Percentiles rank a stretch among this genome's conserved stretches.
Evolutionary conservation across 1,284 basidiomycete genomes (phyloP).

Genomic region (Phlebopus sp.): DNA sequence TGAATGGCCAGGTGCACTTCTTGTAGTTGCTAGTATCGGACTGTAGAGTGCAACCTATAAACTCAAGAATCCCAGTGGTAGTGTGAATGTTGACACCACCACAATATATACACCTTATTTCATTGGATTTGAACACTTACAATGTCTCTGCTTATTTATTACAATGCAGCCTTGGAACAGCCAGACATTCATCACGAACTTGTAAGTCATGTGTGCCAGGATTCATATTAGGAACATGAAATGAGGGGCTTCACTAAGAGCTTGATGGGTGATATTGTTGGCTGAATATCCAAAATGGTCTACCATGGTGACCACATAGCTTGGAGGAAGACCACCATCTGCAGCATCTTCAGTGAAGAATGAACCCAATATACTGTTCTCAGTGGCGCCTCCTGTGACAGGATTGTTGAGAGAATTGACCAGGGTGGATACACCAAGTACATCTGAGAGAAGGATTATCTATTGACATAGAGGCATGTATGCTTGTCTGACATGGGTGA

Average conservation of each 20-base stretch:
- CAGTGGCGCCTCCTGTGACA: slow-evolving; percentile 61
- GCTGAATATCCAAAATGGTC: slow-evolving; percentile 65
- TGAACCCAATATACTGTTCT: slow-evolving; percentile 78
- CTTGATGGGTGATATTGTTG: slow-evolving; percentile 61
- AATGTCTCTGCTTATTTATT: too few relatives aligned
- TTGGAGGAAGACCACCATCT: slow-evolving; percentile 52
- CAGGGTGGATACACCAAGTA: slow-evolving; percentile 74
- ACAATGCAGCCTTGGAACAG: too few relatives aligned
- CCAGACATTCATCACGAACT: too few relatives aligned
- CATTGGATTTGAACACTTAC: too few relatives aligned
- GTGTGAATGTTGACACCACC: too few relatives aligned
- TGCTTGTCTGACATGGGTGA: slow-evolving; percentile 72
- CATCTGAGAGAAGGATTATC: slow-evolving; percentile 80
- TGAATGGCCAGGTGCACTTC: too few relatives aligned
- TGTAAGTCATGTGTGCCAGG: too few relatives aligned
- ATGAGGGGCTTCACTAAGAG: slow-evolving; percentile 58
- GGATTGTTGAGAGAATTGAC: slow-evolving; percentile 80
- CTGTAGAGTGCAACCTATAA: too few relatives aligned
- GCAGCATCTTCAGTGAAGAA: slow-evolving; percentile 82
- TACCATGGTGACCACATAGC: slow-evolving; percentile 54
- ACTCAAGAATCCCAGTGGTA: too few relatives aligned
- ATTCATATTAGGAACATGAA: slow-evolving; percentile 57
- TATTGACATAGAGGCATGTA: slow-evolving; percentile 77
- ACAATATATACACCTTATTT: too few relatives aligned
- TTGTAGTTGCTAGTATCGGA: too few relatives aligned